Evolutionary conservation across 306 rosid species (phyloP), one percentile per base, ranked within the genome.

Genomic region (Glycine tomentella): DNA sequence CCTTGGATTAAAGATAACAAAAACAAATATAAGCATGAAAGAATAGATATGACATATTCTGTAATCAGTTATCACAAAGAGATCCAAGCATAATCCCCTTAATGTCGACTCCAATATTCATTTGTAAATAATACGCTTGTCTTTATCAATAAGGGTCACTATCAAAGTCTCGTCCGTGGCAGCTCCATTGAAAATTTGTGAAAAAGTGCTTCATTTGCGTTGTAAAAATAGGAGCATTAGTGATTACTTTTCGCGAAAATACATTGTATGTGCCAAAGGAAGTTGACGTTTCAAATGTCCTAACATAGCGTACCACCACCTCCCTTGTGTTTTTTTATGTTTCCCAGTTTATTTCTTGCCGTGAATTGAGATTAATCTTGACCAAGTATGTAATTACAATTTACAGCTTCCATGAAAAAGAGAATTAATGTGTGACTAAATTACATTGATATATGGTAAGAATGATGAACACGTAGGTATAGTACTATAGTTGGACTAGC

Each of bases 271-370:
- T 61, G 80, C 33, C 72, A 3, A 76, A 34, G 40, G 73, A 77
- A 51, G 52, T 77, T 49, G 81, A 77, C 81, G 20, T 77, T 50
- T 77, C 81, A 64, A 3, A 50, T 76, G 72, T 48, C 50, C 50
- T 62, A 62, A 76, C 53, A 45, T 9, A 20, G 62, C 8, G 61
- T 62, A 42, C 72, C 80, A 62, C 62, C 72, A 46, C n/a, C 59
- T 62, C 36, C 50, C 33, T 57, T 61, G 7, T 25, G 72, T 66
- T 33, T 63, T 12, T 63, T 38, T 65, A 8, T 65, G 31, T 65
- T 65, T 65, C 51, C 12, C n/a, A 40, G 40, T 65, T 64, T 7
- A 5, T 33, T 62, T 62, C 68, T 62, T 62, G 16, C 69, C 20
- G 2, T 34, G 5, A 64, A 5, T 64, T 64, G 11, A 69, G 58